Base-by-base conservation (phyloP, 2,329 filamentous ascomycete genomes). In the Simplicillium sp. region DNA sequence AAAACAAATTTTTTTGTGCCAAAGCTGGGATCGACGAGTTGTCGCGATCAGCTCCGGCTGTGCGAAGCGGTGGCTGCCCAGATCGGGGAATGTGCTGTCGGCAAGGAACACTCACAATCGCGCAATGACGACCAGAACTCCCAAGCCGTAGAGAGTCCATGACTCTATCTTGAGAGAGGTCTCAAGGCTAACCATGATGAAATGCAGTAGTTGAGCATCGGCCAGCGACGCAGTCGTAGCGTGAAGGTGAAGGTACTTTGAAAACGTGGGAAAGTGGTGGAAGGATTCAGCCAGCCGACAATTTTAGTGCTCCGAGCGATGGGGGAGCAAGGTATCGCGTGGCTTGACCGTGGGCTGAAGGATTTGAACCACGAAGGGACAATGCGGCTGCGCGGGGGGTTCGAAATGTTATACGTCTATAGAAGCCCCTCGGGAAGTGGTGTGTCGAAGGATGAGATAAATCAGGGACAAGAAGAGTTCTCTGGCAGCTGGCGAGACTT, bases 91-190 rank as follows among this genome's bases (percentile, higher is more conserved):
- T 34, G 32, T 34, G 12, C 15, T 7, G 32, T 7, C 15, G 12
- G 32, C 11, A 15, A 14, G 34, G 14, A 13, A 18, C n/a, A 37
- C 36, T n/a, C 14, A 37, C 47, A 58, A 29, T 4, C 55, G 52
- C 14, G 49, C 51, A 3, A 16, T 42, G 11, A 58, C 55, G 3
- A 55, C 36, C 4, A 50, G 28, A 5, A 57, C 46, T 6, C 55
- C 55, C 34, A 53, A 18, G 3, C 39, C 46, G 46, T 52, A 58
- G 7, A 58, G 51, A 13, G 53, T 40, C 55, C 55, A 58, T 13
- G 55, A 58, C 46, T 58, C 55, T 6, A 58, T 43, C 16, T 48
- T 37, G 37, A 58, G 36, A 14, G 46, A 47, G 2, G 52, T 47
- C 15, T 39, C 39, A 9, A 58, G 46, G 4, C 57, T 49, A 25